phyloP scores from a whole-genome alignment of 2,329 filamentous ascomycete species.

The Phialophora chinensis region DNA sequence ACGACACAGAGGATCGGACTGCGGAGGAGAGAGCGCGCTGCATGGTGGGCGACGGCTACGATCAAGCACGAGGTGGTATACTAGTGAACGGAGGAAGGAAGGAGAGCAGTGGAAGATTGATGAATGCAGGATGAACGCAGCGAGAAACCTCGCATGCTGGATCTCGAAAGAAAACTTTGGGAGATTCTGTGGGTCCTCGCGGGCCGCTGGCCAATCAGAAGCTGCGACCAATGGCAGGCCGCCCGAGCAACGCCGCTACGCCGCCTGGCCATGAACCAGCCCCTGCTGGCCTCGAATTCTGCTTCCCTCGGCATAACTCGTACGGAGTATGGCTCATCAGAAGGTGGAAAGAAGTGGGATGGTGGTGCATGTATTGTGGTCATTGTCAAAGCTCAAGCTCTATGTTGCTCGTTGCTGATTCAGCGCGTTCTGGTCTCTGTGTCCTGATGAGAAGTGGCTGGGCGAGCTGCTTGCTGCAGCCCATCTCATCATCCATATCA shows the following conservation, averaged over 20 bases:
- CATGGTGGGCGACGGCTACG: constrained; percentile 66
- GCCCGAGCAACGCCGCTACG: constrained; percentile 3
- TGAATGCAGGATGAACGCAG: constrained; percentile 41
- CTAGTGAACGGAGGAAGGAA: constrained; percentile 27
- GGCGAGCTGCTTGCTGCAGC: background rate
- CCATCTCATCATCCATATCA: background rate
- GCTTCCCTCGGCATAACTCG: background rate
- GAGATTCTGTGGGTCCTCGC: constrained; percentile 23
- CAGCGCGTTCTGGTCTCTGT: background rate
- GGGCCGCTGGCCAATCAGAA: background rate
- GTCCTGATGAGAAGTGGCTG: background rate
- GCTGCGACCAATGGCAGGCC: background rate
- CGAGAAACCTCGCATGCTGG: constrained; percentile 41
- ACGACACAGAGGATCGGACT: constrained; percentile 79
- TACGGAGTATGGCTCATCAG: background rate
- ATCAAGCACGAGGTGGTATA: constrained; percentile 40
- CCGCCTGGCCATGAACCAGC: background rate
- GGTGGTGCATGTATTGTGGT: background rate
- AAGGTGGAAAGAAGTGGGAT: background rate
- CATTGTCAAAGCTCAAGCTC: constrained; percentile 1
- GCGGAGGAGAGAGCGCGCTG: constrained; percentile 90
- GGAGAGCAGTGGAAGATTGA: constrained; percentile 41
- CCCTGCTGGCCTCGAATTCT: background rate
- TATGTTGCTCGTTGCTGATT: background rate
- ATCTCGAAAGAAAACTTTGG: constrained; percentile 37